Evolutionary conservation across 2,329 filamentous ascomycete species (phyloP).

Genomic region (Fusarium brevicatenulatum): DNA sequence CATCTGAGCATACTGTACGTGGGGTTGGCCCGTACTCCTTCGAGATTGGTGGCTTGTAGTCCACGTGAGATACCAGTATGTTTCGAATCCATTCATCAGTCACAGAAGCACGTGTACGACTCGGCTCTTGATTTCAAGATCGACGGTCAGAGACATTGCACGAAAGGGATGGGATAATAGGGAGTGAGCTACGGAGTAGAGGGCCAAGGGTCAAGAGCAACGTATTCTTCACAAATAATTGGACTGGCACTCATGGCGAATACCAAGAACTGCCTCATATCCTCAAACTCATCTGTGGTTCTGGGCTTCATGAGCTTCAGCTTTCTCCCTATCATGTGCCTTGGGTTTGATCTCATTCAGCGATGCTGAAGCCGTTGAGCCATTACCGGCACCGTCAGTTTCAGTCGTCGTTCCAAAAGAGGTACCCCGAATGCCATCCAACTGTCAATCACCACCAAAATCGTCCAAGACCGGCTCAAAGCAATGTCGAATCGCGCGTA

Average conservation of each 20-base stretch:
- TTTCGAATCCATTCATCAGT: constrained; percentile 16
- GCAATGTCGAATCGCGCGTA: not conserved
- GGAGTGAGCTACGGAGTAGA: not conserved
- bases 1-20: constrained; percentile 7
- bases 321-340: not conserved
- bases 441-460: constrained; percentile 5
- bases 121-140: constrained; percentile 12
- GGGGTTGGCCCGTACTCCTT: not conserved
- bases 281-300: not conserved
- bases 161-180: not conserved
- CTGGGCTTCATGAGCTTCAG: not conserved
- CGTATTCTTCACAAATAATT: not conserved
- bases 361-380: not conserved
- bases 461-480: not conserved
- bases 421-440: not conserved
- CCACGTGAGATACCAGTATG: constrained; percentile 32
- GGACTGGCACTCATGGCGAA: not conserved
- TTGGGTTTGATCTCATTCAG: not conserved
- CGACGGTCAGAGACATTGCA: not conserved
- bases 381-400: constrained; percentile 1
- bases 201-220: not conserved
- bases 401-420: constrained; percentile 4
- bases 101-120: constrained; percentile 15
- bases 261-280: not conserved
- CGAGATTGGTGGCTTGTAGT: constrained; percentile 19